Evolutionary conservation across 2,329 filamentous ascomycete genomes (phyloP).

Genomic region (Endoconidiophora laricicola): DNA sequence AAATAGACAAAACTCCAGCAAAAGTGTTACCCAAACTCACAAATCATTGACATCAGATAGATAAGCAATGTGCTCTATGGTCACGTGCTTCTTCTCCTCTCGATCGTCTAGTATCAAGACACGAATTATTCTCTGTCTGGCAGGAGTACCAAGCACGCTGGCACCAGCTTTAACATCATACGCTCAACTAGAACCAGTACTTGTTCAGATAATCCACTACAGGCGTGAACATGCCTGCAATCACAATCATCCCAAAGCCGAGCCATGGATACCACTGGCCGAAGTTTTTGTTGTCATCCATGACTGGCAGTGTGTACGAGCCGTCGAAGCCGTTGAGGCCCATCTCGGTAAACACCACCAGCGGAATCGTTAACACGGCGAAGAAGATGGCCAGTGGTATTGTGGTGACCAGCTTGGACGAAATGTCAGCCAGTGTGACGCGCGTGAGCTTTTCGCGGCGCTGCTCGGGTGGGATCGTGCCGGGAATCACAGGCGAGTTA

Average conservation of each 20-base stretch:
- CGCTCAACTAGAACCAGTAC: conserved; percentile 10
- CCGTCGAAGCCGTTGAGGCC: conserved; percentile 10
- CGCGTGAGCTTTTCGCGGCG: conserved; percentile 5
- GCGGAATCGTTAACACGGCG: conserved; percentile 8
- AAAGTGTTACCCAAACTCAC: not conserved
- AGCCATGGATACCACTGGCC: conserved; percentile 12
- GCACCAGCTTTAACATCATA: no score
- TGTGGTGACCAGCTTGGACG: conserved; percentile 1
- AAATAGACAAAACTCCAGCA: not conserved
- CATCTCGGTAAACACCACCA: conserved; percentile 11
- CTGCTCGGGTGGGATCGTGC: conserved; percentile 11
- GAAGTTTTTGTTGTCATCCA: conserved; percentile 2
- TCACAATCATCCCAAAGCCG: conserved; percentile 8
- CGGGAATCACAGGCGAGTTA: conserved; percentile 11
- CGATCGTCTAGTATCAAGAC: not conserved
- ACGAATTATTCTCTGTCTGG: no score
- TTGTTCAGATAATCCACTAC: conserved; percentile 11
- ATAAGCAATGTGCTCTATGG: not conserved
- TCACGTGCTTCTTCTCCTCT: not conserved
- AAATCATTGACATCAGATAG: not conserved
- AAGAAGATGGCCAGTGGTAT: conserved; percentile 10
- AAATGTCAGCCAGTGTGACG: not conserved
- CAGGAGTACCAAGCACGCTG: no score
- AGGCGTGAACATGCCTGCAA: conserved; percentile 10
- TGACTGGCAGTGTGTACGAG: conserved; percentile 6